Percentiles rank a stretch among this genome's conserved stretches.
phyloP scores from a whole-genome alignment of 2,329 filamentous ascomycete species.

The Sarocladium oryzae region DNA sequence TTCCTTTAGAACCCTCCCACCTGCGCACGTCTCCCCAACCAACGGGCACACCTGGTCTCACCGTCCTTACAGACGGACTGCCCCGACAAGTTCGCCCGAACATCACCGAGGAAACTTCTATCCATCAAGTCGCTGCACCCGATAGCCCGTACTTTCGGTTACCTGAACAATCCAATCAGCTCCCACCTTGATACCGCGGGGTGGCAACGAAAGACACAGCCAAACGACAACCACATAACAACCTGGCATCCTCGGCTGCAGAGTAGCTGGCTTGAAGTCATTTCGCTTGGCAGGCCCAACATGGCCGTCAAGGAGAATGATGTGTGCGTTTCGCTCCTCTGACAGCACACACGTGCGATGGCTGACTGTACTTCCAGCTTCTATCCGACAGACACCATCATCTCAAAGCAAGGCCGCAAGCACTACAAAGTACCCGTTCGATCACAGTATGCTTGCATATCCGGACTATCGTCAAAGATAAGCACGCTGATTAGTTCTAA shows the following conservation, averaged over 20 bases:
- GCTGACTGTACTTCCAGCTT: constrained; percentile 37
- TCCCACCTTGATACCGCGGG: too few relatives aligned
- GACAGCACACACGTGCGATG: neutral
- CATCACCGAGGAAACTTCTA: neutral
- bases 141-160: too few relatives aligned
- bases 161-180: too few relatives aligned
- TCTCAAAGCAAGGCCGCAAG: constrained; percentile 53
- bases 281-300: constrained; percentile 3
- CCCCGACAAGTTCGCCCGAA: neutral
- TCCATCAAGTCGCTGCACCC: neutral
- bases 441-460: constrained; percentile 46
- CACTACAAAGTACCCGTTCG: constrained; percentile 63
- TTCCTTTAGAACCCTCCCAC: neutral
- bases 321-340: constrained; percentile 32
- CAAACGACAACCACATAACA: neutral
- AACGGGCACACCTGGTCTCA: neutral
- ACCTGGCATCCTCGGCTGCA: neutral
- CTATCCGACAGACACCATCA: constrained; percentile 59
- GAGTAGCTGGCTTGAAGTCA: neutral
- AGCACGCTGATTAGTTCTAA: constrained; percentile 25
- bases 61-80: neutral
- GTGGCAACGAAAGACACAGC: too few relatives aligned
- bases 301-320: constrained; percentile 52
- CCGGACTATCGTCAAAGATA: neutral
- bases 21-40: neutral